Conservation (phyloP, 2,329 filamentous ascomycete species). For the Parafenestella ontariensis region DNA sequence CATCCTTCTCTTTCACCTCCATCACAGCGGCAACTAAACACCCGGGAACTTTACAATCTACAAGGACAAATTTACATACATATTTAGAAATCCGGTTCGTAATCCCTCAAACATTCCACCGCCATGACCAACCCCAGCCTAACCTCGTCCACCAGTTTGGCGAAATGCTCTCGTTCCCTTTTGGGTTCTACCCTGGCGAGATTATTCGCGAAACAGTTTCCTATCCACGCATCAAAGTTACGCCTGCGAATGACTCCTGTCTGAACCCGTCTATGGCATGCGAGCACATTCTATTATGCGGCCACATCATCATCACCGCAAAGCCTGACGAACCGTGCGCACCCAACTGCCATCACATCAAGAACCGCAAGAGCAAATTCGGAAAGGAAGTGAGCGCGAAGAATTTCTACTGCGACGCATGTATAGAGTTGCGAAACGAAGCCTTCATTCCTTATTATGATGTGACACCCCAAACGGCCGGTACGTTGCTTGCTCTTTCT, state of each 20-base stretch:
- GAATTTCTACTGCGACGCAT: slow-evolving; percentile 19
- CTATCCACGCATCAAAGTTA: slow-evolving; percentile 8
- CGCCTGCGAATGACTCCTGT: not conserved
- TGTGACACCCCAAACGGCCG: not conserved
- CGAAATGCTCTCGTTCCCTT: not conserved
- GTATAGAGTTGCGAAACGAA: slow-evolving; percentile 9
- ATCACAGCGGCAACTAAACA: too few relatives aligned
- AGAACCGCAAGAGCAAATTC: not conserved
- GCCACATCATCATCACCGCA: slow-evolving; percentile 8
- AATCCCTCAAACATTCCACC: too few relatives aligned
- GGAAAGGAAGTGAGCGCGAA: not conserved
- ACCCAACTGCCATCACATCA: slow-evolving; percentile 13
- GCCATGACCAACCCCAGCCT: too few relatives aligned
- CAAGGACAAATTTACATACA: too few relatives aligned
- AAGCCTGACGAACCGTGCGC: slow-evolving; percentile 11
- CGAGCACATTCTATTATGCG: slow-evolving; percentile 17
- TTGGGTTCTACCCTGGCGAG: too few relatives aligned
- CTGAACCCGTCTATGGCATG: not conserved
- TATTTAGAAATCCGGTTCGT: too few relatives aligned
- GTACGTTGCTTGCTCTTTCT: not conserved
- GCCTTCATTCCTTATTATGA: not conserved
- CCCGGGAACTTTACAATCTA: too few relatives aligned
- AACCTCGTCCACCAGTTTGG: not conserved
- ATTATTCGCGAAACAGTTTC: slow-evolving; percentile 9
- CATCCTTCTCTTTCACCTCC: too few relatives aligned